Conservation (phyloP, 495 filamentous ascomycete genomes). For the Filosporella fistucella region DNA sequence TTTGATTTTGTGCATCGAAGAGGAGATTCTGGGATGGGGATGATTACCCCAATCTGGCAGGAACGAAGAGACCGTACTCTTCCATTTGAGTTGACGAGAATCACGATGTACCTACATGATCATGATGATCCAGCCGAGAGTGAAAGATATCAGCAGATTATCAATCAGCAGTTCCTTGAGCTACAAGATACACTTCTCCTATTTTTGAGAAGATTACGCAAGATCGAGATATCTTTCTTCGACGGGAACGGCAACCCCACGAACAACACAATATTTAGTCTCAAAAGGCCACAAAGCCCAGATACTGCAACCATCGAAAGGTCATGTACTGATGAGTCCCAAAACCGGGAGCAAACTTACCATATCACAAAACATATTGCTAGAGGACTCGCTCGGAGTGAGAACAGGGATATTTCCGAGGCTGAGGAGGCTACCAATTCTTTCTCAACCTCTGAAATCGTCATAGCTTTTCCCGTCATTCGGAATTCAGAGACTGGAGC, state of each 20-base stretch:
- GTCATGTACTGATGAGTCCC: not conserved
- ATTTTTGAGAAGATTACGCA: not conserved
- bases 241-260: not conserved
- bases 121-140: no score
- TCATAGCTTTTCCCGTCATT: not conserved
- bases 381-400: no score
- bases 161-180: not conserved
- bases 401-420: not conserved
- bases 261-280: not conserved
- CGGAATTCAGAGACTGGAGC: not conserved
- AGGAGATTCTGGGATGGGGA: not conserved
- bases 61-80: no score
- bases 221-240: not conserved
- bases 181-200: not conserved
- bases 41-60: conserved; percentile 6
- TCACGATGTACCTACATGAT: no score
- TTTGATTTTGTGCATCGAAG: conserved; percentile 27
- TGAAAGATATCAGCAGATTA: no score
- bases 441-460: not conserved
- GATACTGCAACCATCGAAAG: not conserved
- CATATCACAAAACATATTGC: no score
- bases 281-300: not conserved
- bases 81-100: no score
- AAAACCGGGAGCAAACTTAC: not conserved
- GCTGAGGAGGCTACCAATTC: not conserved